Evolutionary conservation across 2,329 filamentous ascomycete species (phyloP), one percentile per base, ranked within the genome.

Genomic region (Clonostachys sp.): DNA sequence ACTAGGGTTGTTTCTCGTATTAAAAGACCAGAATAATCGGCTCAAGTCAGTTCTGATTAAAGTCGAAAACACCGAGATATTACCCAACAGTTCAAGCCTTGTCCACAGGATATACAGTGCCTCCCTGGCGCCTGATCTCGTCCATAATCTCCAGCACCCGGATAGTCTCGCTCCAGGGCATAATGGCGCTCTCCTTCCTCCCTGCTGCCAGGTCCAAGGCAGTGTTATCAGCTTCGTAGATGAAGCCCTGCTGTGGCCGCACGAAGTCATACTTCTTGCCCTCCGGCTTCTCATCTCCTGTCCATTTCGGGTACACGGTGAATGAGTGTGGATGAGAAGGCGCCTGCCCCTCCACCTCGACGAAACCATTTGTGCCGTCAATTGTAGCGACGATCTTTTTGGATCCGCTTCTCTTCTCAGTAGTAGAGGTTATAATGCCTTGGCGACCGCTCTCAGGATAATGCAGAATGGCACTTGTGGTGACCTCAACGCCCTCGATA

Each of bases 141-240:
- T 78, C 74, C 66, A 77, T 63, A 16, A 75, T 62, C 47, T 68
- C 65, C 62, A 77, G 60, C 0, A 75, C 62, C 0, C 67, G 61
- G 12, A 77, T 47, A 0, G 72, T 76, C 57, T 76, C 72, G 0
- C 60, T 55, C 67, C 67, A 73, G 0, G 73, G 71, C 66, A 77
- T 71, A 4, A 66, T 58, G 1, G 55, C 55, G 45, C 63, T 73
- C 51, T 75, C 58, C 6, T 55, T 59, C 43, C 55, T 63, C 0
- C 66, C 67, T 5, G 63, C 62, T 3, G 61, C 59, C 39, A 74
- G 61, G 50, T 72, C 68, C 6, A 63, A 42, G 0, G 72, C 72
- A 6, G 67, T 66, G 1, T 64, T 63, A 49, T 74, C 71, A 4
- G 70, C 70, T 51, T 78, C 74, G 58, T 58, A 76, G 57, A 61